These are phyloP conservation scores for Arachnomyces sp. DNA, from an alignment of 2,329 filamentous ascomycete genomes.

Conservation along the genomic window DNA sequence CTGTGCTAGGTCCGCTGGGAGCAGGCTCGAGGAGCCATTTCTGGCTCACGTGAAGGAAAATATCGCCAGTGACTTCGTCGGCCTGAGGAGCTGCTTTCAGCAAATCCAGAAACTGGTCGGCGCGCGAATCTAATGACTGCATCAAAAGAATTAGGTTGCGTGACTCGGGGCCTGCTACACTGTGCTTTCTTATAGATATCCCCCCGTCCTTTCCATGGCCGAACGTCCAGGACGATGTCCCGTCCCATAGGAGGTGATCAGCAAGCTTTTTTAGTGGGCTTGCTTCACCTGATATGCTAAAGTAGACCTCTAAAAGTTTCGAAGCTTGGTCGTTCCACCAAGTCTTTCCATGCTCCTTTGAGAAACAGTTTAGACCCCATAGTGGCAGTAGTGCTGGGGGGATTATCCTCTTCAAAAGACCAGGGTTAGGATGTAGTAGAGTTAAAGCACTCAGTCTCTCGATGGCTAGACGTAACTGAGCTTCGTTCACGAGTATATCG, in stretches of 20 bases:
- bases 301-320: conserved; percentile 31
- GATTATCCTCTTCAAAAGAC: conserved; percentile 33
- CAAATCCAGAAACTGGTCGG: conserved; percentile 29
- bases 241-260: conserved; percentile 35
- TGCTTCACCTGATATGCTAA: conserved; percentile 30
- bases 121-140: conserved; percentile 28
- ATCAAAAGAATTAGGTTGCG: conserved; percentile 26
- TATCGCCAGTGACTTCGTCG: conserved; percentile 32
- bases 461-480: conserved; percentile 24
- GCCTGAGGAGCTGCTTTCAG: conserved; percentile 31
- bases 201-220: conserved; percentile 13
- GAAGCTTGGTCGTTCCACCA: conserved; percentile 23
- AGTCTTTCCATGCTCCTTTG: conserved; percentile 22
- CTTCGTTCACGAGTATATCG: conserved; percentile 18
- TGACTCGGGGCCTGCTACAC: conserved; percentile 2
- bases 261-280: conserved; percentile 30
- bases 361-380: conserved; percentile 33
- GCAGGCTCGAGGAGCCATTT: conserved; percentile 31
- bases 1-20: not conserved
- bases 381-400: conserved; percentile 33
- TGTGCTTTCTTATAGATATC: conserved; percentile 20
- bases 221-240: conserved; percentile 28
- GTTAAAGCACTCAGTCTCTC: conserved; percentile 29
- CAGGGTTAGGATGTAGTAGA: conserved; percentile 35
- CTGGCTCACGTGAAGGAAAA: conserved; percentile 36